These are phyloP conservation scores for Anethum foeniculum DNA, from an alignment of 140 eudicot genomes.

Conservation along the genomic window DNA sequence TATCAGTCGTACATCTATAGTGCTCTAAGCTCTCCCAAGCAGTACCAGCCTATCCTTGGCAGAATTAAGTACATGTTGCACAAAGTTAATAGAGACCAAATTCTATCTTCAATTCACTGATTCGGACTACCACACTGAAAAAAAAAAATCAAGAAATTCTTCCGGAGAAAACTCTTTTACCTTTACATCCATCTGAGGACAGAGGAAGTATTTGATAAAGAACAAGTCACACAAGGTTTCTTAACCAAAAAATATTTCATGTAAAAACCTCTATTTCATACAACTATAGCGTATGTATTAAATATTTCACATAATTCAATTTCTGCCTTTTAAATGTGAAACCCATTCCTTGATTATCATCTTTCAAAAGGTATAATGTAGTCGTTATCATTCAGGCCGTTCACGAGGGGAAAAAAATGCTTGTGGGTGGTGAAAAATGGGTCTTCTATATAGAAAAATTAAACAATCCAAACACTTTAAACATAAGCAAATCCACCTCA, in stretches of 20 bases:
- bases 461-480: background rate
- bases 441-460: background rate
- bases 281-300: background rate
- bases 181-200: background rate
- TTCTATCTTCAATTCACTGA: background rate
- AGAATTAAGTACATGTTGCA: background rate
- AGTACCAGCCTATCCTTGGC: background rate
- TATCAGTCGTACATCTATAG: background rate
- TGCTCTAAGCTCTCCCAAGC: background rate
- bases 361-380: background rate
- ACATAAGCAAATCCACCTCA: constrained; percentile 1
- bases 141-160: background rate
- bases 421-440: no score
- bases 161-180: background rate
- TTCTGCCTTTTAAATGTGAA: background rate
- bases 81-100: background rate
- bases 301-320: background rate
- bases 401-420: background rate
- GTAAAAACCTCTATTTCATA: background rate
- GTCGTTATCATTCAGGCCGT: background rate
- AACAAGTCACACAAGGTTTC: background rate
- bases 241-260: background rate
- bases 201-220: background rate
- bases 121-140: background rate
- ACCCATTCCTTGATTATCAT: background rate